A percentile compares a stretch with the other conserved stretches of the same genome.
phyloP scores from a whole-genome alignment of 345 rosid genomes.

The Draba incana region DNA sequence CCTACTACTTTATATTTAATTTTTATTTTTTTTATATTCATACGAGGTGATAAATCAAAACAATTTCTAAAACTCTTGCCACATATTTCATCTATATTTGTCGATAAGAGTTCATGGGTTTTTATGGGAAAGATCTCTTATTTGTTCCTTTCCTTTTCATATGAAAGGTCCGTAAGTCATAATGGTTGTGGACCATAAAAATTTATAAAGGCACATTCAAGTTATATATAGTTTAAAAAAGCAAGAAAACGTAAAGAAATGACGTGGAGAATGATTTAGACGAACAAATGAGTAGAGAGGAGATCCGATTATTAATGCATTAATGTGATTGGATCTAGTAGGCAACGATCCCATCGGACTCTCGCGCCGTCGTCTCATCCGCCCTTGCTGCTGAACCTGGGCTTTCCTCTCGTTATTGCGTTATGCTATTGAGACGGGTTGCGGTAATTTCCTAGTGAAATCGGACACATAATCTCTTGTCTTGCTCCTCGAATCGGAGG shows the following conservation, averaged over 20 bases:
- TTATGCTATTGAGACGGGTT: too few species aligned
- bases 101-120: slow-evolving; percentile 19
- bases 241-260: slow-evolving; percentile 5
- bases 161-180: slow-evolving; percentile 8
- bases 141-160: slow-evolving; percentile 8
- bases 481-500: too few species aligned
- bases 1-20: slow-evolving; percentile 16
- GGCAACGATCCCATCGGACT: too few species aligned
- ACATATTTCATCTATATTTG: slow-evolving; percentile 21
- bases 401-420: too few species aligned
- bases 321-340: slow-evolving; percentile 7
- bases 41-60: slow-evolving; percentile 5
- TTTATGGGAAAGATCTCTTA: slow-evolving; percentile 4
- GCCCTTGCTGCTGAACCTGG: too few species aligned
- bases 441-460: too few species aligned
- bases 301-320: slow-evolving; percentile 22
- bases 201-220: slow-evolving; percentile 20
- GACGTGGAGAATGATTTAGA: slow-evolving; percentile 15
- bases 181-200: slow-evolving; percentile 22
- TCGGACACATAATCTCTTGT: too few species aligned
- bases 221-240: slow-evolving; percentile 7
- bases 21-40: background rate
- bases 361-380: too few species aligned
- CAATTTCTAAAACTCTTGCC: background rate
- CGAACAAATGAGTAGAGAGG: slow-evolving; percentile 28